Percentiles rank a stretch among this genome's conserved stretches.
These are phyloP conservation scores for Pelargonium myrrhifolium DNA, from an alignment of 441 rosid species.

Conservation along the genomic window DNA sequence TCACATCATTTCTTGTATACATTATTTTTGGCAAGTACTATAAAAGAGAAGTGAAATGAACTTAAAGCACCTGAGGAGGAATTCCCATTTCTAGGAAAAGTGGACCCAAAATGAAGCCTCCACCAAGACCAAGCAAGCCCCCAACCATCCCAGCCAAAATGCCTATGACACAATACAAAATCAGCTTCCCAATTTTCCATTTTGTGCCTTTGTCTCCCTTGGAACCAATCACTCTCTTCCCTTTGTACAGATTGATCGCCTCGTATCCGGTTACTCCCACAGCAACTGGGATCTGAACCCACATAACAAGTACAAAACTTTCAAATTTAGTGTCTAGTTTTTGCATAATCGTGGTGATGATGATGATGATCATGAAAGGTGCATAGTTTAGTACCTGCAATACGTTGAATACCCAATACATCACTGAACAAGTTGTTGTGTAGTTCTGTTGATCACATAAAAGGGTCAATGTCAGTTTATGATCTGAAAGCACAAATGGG, in stretches of 20 bases:
- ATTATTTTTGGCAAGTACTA: no score
- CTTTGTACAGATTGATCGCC: constrained; percentile 52
- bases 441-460: constrained; percentile 29
- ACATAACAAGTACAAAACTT: not conserved
- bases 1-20: not conserved
- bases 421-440: constrained; percentile 44
- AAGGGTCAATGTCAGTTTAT: not conserved
- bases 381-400: constrained; percentile 36
- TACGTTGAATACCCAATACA: constrained; percentile 55
- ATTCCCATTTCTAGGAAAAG: constrained; percentile 63
- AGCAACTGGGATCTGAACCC: constrained; percentile 54
- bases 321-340: constrained; percentile 1
- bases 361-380: not conserved
- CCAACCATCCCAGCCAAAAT: constrained; percentile 56
- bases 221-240: constrained; percentile 52
- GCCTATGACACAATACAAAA: constrained; percentile 41
- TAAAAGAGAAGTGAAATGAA: no score
- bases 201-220: constrained; percentile 43
- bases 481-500: no score
- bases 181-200: constrained; percentile 34
- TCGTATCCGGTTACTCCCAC: constrained; percentile 48
- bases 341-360: not conserved
- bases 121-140: constrained; percentile 66
- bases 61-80: constrained; percentile 49
- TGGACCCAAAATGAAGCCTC: constrained; percentile 76